Conservation (phyloP, 2,329 filamentous ascomycete genomes). For the Cladosporium sp. region DNA sequence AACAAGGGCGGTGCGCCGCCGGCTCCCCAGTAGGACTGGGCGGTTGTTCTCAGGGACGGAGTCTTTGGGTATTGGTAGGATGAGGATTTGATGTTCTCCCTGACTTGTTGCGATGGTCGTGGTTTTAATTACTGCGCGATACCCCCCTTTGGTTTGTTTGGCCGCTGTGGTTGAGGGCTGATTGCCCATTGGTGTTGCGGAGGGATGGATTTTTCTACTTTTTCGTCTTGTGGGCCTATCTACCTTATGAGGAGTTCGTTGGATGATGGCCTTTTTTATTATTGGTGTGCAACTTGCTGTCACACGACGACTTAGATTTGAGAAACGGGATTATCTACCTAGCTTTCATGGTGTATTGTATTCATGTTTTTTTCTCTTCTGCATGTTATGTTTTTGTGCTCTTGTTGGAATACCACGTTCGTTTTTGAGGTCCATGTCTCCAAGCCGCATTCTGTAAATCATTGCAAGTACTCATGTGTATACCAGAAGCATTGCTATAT, state of each 20-base stretch:
- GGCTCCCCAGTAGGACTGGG: constrained; percentile 16
- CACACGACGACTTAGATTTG: neutral
- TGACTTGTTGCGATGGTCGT: neutral
- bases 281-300: neutral
- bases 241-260: neutral
- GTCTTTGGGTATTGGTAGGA: constrained; percentile 13
- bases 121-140: neutral
- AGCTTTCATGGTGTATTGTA: neutral
- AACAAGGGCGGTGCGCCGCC: constrained; percentile 33
- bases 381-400: neutral
- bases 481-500: neutral
- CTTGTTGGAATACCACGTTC: neutral
- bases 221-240: neutral
- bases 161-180: neutral
- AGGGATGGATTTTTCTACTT: neutral
- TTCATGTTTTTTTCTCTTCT: neutral
- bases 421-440: neutral
- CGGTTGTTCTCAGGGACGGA: constrained; percentile 4
- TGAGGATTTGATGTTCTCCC: neutral
- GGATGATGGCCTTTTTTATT: neutral
- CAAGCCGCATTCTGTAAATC: neutral
- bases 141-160: neutral
- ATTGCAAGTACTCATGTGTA: neutral
- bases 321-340: neutral
- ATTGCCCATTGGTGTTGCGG: neutral